phyloP scores from a whole-genome alignment of 2,329 filamentous ascomycete genomes.

The Stagonosporopsis chrysanthemi region DNA sequence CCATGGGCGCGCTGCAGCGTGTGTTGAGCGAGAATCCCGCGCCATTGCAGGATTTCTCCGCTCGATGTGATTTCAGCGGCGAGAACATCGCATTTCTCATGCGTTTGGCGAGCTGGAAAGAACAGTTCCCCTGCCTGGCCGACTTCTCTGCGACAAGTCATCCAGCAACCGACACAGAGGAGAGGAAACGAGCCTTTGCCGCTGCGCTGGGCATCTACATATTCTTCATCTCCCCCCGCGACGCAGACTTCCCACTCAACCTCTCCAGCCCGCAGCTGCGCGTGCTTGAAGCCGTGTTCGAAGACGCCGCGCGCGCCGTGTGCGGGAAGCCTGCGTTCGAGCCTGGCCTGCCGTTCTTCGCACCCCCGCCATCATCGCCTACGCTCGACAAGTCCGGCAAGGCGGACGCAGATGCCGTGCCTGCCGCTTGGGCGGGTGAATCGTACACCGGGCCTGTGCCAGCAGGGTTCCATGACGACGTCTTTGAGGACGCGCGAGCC shows the following conservation, averaged over 20 bases:
- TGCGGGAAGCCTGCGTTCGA: slow-evolving; percentile 12
- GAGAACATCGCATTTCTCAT: slow-evolving; percentile 29
- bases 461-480: slow-evolving; percentile 1
- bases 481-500: slow-evolving; percentile 18
- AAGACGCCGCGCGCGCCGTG: slow-evolving; percentile 7
- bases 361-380: too few species aligned
- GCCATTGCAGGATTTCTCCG: slow-evolving; percentile 27
- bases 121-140: not conserved
- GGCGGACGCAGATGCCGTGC: too few species aligned
- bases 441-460: slow-evolving; percentile 7
- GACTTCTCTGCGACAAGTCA: not conserved
- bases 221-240: slow-evolving; percentile 20
- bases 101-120: slow-evolving; percentile 16
- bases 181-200: slow-evolving; percentile 13
- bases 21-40: slow-evolving; percentile 21
- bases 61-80: slow-evolving; percentile 23
- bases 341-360: slow-evolving; percentile 13
- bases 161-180: not conserved
- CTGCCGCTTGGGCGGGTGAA: too few species aligned
- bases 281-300: slow-evolving; percentile 18
- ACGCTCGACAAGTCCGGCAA: too few species aligned
- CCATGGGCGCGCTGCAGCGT: slow-evolving; percentile 19
- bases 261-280: slow-evolving; percentile 18
- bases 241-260: slow-evolving; percentile 27
- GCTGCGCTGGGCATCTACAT: slow-evolving; percentile 22